phyloP scores from a whole-genome alignment of 441 rosid species.

The Corymbia calophylla region DNA sequence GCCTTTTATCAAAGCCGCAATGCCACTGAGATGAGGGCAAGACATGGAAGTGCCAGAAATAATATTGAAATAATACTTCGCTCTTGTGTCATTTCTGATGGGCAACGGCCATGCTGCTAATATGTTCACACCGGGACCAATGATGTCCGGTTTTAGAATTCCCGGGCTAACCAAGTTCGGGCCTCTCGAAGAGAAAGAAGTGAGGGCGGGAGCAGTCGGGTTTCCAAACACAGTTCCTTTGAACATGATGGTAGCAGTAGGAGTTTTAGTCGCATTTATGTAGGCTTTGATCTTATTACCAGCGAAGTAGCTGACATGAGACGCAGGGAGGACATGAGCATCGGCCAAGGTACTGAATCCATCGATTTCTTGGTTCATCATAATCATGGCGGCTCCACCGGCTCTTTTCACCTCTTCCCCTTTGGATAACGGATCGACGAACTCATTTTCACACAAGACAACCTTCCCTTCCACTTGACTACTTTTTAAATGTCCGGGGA shows the following conservation, averaged over 20 bases:
- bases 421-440: constrained; percentile 4
- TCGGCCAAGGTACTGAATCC: constrained; percentile 23
- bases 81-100: constrained; percentile 13
- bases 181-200: constrained; percentile 44
- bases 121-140: constrained; percentile 35
- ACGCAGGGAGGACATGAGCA: constrained; percentile 40
- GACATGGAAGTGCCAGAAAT: constrained; percentile 38
- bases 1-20: constrained; percentile 24
- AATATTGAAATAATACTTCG: constrained; percentile 22
- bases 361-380: constrained; percentile 9
- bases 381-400: constrained; percentile 31
- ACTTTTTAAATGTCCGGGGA: constrained; percentile 17
- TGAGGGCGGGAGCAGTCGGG: constrained; percentile 20
- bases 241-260: constrained; percentile 27
- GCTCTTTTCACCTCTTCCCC: constrained; percentile 27
- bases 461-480: constrained; percentile 31
- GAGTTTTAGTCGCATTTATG: constrained; percentile 23
- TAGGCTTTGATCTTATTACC: constrained; percentile 39
- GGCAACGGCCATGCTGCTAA: constrained; percentile 47
- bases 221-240: constrained; percentile 34
- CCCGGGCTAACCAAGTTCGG: constrained; percentile 34
- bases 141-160: constrained; percentile 44
- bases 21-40: constrained; percentile 35
- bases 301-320: constrained; percentile 30
- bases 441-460: constrained; percentile 36